Evolutionary conservation across 805 yeast genomes (phyloP).

Genomic region (Pichia heedii): DNA sequence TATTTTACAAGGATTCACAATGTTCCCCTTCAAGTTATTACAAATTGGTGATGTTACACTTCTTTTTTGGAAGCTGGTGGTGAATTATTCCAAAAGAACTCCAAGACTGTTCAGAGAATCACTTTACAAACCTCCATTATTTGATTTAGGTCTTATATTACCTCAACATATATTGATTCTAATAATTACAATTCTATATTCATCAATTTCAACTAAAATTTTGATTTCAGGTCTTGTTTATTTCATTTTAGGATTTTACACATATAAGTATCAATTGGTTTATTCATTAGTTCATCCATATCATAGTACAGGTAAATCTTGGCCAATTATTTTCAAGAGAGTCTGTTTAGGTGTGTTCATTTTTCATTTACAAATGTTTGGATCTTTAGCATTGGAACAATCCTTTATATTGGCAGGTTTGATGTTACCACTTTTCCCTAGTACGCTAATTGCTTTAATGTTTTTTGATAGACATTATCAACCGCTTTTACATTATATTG

Average conservation of each 20-base stretch:
- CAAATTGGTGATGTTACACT: conserved; percentile 47
- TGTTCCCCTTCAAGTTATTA: conserved; percentile 49
- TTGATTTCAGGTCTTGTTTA: conserved; percentile 50
- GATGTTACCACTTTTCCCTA: conserved; percentile 40
- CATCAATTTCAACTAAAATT: conserved; percentile 53
- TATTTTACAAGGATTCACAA: conserved; percentile 59
- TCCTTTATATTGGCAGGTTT: conserved; percentile 41
- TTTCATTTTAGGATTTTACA: conserved; percentile 47
- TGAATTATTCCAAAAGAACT: conserved; percentile 31
- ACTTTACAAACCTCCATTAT: conserved; percentile 48
- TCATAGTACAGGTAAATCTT: conserved; percentile 57
- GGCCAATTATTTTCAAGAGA: conserved; percentile 56
- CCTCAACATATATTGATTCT: conserved; percentile 56
- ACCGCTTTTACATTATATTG: conserved; percentile 47
- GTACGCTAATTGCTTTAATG: conserved; percentile 37
- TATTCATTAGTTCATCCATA: conserved; percentile 57
- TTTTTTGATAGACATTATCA: conserved; percentile 46
- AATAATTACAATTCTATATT: conserved; percentile 49
- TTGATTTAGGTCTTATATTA: conserved; percentile 51
- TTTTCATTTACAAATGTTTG: conserved; percentile 55
- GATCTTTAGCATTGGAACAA: conserved; percentile 52
- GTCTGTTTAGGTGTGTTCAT: conserved; percentile 46
- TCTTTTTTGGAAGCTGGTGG: conserved; percentile 34
- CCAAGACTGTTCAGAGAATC: conserved; percentile 44
- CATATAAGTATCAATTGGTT: conserved; percentile 52